phyloP scores from a whole-genome alignment of 176 grass and related monocot species.

The Avena insularis region DNA sequence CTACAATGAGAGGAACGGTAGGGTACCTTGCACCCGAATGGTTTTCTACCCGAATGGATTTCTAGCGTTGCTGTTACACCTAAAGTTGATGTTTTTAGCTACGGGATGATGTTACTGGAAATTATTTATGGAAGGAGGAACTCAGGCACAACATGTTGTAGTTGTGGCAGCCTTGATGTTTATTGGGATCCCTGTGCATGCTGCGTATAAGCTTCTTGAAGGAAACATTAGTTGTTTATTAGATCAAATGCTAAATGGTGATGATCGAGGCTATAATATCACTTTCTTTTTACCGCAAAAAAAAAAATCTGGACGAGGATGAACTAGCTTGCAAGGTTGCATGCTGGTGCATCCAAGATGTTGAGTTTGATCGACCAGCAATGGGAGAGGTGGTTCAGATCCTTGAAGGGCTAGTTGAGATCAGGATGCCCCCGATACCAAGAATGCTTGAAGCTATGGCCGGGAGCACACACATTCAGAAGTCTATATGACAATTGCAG shows the following conservation, averaged over 20 bases:
- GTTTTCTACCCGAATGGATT: constrained; percentile 53
- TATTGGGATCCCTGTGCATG: constrained; percentile 40
- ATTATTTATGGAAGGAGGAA: constrained; percentile 46
- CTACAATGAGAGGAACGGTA: constrained; percentile 42
- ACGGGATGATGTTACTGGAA: constrained; percentile 43
- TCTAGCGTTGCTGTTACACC: constrained; percentile 13
- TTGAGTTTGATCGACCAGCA: constrained; percentile 44
- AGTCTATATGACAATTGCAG: background rate
- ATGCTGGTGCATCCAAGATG: constrained; percentile 51
- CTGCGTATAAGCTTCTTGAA: constrained; percentile 16
- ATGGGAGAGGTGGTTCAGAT: constrained; percentile 50
- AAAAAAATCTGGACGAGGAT: constrained; percentile 16
- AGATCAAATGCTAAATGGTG: constrained; percentile 22
- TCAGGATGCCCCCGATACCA: constrained; percentile 33
- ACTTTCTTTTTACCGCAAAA: too few relatives aligned
- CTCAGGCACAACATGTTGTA: background rate
- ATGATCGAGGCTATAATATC: background rate
- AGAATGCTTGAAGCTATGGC: constrained; percentile 31
- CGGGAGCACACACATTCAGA: background rate
- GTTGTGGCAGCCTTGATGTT: background rate
- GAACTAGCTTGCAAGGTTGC: constrained; percentile 43
- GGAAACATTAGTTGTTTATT: constrained; percentile 35
- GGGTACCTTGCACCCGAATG: constrained; percentile 50
- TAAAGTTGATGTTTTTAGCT: constrained; percentile 48
- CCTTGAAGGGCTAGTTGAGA: constrained; percentile 33